phyloP scores from a whole-genome alignment of 495 filamentous ascomycete species.

The Trypethelium eluteriae region DNA sequence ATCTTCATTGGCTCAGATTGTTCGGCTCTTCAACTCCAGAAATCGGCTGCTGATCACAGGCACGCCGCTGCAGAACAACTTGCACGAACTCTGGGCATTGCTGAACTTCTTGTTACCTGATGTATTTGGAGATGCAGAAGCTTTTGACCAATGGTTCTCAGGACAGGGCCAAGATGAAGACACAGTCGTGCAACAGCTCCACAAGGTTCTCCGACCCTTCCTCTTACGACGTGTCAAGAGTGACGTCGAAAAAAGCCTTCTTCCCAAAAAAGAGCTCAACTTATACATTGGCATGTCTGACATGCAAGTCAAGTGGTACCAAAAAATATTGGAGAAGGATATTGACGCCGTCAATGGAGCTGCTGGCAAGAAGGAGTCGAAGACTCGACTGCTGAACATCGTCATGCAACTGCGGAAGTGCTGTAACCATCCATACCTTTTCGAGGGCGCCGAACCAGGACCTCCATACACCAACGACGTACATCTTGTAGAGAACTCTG shows the following conservation, averaged over 20 bases:
- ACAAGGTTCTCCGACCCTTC: constrained; percentile 89
- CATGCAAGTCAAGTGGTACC: constrained; percentile 99
- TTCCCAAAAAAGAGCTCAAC: constrained; percentile 97
- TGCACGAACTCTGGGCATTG: constrained; percentile 98
- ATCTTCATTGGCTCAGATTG: constrained; percentile 92
- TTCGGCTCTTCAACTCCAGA: constrained; percentile 91
- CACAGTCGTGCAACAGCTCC: constrained; percentile 92
- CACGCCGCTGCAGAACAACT: constrained; percentile 95
- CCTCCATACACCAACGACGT: constrained; percentile 98
- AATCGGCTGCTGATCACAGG: constrained; percentile 95
- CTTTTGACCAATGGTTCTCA: constrained; percentile 99
- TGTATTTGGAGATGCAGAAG: constrained; percentile 93
- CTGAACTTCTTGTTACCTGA: constrained; percentile 96
- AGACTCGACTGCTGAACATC: constrained; percentile 97
- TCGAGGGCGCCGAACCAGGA: constrained; percentile 94
- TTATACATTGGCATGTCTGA: constrained; percentile 97
- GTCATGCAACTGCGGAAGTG: constrained; percentile 99
- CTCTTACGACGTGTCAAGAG: constrained; percentile 92
- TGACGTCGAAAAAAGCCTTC: constrained; percentile 95
- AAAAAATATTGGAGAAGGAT: constrained; percentile 98
- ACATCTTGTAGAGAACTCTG: constrained; percentile 85
- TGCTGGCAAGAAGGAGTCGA: constrained; percentile 93
- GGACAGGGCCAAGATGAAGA: constrained; percentile 84
- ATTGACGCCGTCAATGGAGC: constrained; percentile 99
- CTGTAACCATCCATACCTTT: constrained; percentile 98